Evolutionary conservation across 2,329 filamentous ascomycete species (phyloP).

Genomic region (Plenodomus tracheiphilus): DNA sequence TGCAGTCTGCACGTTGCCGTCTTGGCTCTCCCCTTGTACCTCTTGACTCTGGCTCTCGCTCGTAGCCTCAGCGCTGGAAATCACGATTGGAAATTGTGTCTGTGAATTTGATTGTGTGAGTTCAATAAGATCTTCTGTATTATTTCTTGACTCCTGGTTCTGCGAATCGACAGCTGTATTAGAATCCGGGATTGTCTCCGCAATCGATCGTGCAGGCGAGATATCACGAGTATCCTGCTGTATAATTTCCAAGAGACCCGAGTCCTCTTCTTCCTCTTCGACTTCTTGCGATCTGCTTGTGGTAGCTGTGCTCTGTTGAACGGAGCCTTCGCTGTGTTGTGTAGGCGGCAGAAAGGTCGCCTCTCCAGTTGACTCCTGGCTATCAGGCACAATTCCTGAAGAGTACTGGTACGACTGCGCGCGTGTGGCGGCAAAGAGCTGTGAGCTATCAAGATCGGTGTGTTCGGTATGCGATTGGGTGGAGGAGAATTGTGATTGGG

Average conservation of each 20-base stretch:
- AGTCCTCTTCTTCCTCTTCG: constrained; percentile 12
- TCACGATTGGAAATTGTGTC: constrained; percentile 6
- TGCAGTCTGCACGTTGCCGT: neutral
- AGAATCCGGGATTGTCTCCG: constrained; percentile 32
- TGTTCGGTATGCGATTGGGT: neutral
- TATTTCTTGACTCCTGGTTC: constrained; percentile 5
- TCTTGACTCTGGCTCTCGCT: constrained; percentile 3
- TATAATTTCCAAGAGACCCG: constrained; percentile 10
- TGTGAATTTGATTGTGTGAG: neutral
- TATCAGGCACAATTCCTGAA: constrained; percentile 32
- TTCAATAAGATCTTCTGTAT: neutral
- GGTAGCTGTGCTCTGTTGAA: constrained; percentile 4
- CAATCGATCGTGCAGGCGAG: constrained; percentile 29
- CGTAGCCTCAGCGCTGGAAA: constrained; percentile 8
- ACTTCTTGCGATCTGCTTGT: constrained; percentile 5
- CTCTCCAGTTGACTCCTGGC: constrained; percentile 27
- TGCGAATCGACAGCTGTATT: constrained; percentile 16
- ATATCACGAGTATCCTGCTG: constrained; percentile 12
- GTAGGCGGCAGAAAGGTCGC: constrained; percentile 28
- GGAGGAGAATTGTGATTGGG: neutral
- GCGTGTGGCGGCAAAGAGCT: constrained; percentile 7
- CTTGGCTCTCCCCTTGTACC: neutral
- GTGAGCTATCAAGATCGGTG: constrained; percentile 18
- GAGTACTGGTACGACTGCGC: neutral
- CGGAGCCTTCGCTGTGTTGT: constrained; percentile 18